Base-by-base conservation (phyloP, 257 asterid species). In the Cinchona pubescens region DNA sequence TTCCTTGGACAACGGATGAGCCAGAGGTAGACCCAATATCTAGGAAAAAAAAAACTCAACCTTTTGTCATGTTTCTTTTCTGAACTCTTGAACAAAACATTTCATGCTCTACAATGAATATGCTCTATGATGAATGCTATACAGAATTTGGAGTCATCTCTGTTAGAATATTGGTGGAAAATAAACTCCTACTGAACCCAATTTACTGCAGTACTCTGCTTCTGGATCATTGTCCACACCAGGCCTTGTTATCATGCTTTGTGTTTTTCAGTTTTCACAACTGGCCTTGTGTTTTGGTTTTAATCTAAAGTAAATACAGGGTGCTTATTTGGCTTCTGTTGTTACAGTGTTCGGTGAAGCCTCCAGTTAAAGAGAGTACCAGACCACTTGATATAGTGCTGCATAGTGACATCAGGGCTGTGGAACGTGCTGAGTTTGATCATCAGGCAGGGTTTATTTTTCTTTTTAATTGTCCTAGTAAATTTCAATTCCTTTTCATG, bases 1-100 rank as follows among this genome's bases (percentile, higher is more conserved):
- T 95, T 81, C 99, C 99, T 29, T 91, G 94, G 96, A 95, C 97
- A 67, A 92, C 97, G 30, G 99, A 91, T 61, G 96, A 95, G 84
- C 99, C 99, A 48, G 97, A 91, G 96, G 99, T 95, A 86, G 72
- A 45, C 27, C 48, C 73, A n/a, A 58, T 48, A 43, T 68, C 63
- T 58, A n/a, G 15, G 48, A n/a, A 62, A 40, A 40, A 40, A 40
- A 62, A 40, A 40, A 40, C 5, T 40, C 8, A 40, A 40, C 45
- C 45, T 40, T 4, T 40, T 40, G 7, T 40, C 45, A 12, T 7
- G 45, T 42, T 43, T 61, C 71, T 46, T 43, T 23, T 7, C 23
- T 13, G 43, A 73, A 40, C 5, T 40, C 10, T 40, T 40, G 10
- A 40, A 40, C n/a, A 40, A 10, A 40, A 40, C 10, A 40, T 40